Conservation (phyloP, 2,329 filamentous ascomycete genomes). For the Aspergillus neoniger region DNA sequence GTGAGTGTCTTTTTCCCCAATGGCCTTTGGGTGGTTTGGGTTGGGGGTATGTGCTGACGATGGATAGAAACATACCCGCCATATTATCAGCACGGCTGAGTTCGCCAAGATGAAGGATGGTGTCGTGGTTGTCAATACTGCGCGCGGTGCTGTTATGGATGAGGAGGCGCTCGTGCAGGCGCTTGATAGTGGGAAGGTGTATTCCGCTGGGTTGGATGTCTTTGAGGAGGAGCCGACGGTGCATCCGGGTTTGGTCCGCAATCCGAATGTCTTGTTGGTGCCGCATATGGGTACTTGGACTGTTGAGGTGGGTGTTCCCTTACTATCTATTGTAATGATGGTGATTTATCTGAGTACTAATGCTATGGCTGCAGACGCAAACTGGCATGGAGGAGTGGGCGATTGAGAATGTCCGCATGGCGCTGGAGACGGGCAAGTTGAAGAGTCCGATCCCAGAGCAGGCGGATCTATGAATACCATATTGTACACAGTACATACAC, state of each 20-base stretch:
- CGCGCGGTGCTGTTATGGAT: slow-evolving; percentile 78
- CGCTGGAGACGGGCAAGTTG: slow-evolving; percentile 63
- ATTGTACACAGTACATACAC: not conserved
- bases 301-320: slow-evolving; percentile 52
- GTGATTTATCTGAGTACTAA: too few relatives aligned
- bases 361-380: slow-evolving; percentile 46
- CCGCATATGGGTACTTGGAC: slow-evolving; percentile 89
- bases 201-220: slow-evolving; percentile 74
- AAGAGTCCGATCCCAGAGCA: slow-evolving; percentile 75
- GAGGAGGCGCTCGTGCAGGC: slow-evolving; percentile 77
- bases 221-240: slow-evolving; percentile 79
- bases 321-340: not conserved
- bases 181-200: slow-evolving; percentile 68
- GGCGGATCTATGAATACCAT: slow-evolving; percentile 41
- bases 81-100: slow-evolving; percentile 71
- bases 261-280: slow-evolving; percentile 71
- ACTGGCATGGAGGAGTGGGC: slow-evolving; percentile 71
- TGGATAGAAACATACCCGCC: slow-evolving; percentile 63
- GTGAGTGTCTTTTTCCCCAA: too few relatives aligned
- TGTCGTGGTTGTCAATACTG: slow-evolving; percentile 78
- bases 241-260: slow-evolving; percentile 70
- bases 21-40: not conserved
- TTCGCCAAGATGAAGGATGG: slow-evolving; percentile 78
- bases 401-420: slow-evolving; percentile 68
- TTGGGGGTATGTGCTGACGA: not conserved